phyloP scores from a whole-genome alignment of 225 moss, liverwort and hornwort genomes.

The Takakia lepidozioides region DNA sequence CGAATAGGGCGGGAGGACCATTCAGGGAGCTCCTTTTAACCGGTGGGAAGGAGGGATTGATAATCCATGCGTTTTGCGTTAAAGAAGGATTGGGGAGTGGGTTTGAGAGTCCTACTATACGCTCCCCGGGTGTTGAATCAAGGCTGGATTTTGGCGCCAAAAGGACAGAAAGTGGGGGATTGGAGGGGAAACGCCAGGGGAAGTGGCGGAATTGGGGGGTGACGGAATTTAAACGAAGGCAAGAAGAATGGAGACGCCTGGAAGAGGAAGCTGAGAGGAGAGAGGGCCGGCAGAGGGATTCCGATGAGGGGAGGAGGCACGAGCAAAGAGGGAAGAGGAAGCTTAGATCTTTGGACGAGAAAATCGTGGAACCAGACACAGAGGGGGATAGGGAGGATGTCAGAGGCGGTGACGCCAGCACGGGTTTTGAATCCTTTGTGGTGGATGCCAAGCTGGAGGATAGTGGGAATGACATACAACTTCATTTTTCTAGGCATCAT shows the following conservation, averaged over 20 bases:
- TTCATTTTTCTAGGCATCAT: constrained; percentile 49
- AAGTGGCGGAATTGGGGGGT: constrained; percentile 56
- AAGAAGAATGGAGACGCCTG: constrained; percentile 9
- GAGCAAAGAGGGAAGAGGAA: constrained; percentile 39
- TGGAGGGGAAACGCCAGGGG: constrained; percentile 22
- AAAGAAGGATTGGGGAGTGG: constrained; percentile 9
- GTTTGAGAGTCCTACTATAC: not conserved
- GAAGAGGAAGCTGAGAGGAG: constrained; percentile 20
- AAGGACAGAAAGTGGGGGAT: constrained; percentile 6
- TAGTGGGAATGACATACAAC: constrained; percentile 28
- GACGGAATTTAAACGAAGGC: constrained; percentile 13
- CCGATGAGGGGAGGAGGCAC: constrained; percentile 3
- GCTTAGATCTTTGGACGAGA: constrained; percentile 42
- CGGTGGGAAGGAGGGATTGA: constrained; percentile 49
- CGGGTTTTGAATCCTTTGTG: constrained; percentile 52
- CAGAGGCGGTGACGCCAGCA: constrained; percentile 16
- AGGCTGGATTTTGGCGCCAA: constrained; percentile 6
- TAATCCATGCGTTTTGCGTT: constrained; percentile 49
- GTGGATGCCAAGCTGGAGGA: constrained; percentile 58
- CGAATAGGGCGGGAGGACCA: constrained; percentile 34
- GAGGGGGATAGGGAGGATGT: constrained; percentile 11
- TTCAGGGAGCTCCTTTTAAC: constrained; percentile 75
- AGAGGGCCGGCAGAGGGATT: constrained; percentile 11
- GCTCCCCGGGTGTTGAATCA: not conserved
- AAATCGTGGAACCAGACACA: constrained; percentile 10